phyloP scores from a whole-genome alignment of 2,329 filamentous ascomycete species.

The Colletotrichum sp. region DNA sequence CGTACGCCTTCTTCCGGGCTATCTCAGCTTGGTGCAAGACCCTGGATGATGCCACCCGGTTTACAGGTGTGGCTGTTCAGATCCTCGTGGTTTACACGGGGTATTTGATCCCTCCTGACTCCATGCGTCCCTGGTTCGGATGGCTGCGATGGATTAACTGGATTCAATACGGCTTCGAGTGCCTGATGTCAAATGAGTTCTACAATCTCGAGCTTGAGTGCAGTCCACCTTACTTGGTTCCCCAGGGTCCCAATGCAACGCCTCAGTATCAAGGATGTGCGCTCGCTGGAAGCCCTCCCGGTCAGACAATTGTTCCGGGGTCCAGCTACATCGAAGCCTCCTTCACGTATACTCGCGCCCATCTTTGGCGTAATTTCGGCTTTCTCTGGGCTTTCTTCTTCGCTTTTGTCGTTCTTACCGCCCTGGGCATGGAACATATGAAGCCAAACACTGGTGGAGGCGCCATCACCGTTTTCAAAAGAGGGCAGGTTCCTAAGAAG shows the following conservation, averaged over 20 bases:
- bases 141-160: constrained; percentile 65
- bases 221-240: constrained; percentile 58
- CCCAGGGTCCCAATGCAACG: constrained; percentile 47
- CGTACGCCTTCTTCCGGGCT: constrained; percentile 58
- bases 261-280: constrained; percentile 64
- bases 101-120: constrained; percentile 57
- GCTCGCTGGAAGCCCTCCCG: constrained; percentile 60
- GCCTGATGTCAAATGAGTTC: constrained; percentile 70
- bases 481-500: constrained; percentile 64
- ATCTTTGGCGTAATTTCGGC: constrained; percentile 66
- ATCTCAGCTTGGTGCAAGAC: constrained; percentile 53
- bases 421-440: constrained; percentile 38
- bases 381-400: constrained; percentile 55
- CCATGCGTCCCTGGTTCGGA: constrained; percentile 48
- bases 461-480: constrained; percentile 66
- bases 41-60: constrained; percentile 46
- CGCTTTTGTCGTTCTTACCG: constrained; percentile 50
- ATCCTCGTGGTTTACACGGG: constrained; percentile 32
- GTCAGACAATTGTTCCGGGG: constrained; percentile 56
- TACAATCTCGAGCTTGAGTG: constrained; percentile 58
- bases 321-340: constrained; percentile 57
- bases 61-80: constrained; percentile 31
- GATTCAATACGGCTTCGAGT: constrained; percentile 66
- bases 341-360: constrained; percentile 58
- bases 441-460: constrained; percentile 66